Conservation (phyloP, 2,329 filamentous ascomycete species). For the Fusarium sublunatum region DNA sequence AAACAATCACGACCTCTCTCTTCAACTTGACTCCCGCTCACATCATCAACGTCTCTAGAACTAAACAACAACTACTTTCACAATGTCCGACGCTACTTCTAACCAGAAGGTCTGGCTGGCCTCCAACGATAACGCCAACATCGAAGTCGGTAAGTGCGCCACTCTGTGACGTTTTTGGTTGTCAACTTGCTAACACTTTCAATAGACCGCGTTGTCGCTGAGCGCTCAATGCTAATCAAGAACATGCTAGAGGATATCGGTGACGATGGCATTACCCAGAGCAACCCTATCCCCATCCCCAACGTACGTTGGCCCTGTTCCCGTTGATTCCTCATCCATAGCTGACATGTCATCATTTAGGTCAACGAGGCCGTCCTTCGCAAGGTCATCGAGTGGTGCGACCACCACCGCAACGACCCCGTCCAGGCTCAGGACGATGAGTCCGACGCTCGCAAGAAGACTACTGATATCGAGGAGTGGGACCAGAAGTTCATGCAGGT, state of each 20-base stretch:
- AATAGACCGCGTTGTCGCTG: slow-evolving; percentile 82
- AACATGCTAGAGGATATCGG: slow-evolving; percentile 97
- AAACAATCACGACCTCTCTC: slow-evolving; percentile 18
- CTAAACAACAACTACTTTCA: slow-evolving; percentile 30
- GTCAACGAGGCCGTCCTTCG: slow-evolving; percentile 93
- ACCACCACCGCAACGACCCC: slow-evolving; percentile 92
- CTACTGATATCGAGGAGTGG: slow-evolving; percentile 99
- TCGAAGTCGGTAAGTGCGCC: slow-evolving; percentile 59
- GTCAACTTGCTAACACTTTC: slow-evolving; percentile 28
- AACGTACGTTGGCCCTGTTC: slow-evolving; percentile 67
- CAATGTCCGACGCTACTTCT: slow-evolving; percentile 52
- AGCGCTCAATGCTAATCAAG: slow-evolving; percentile 95
- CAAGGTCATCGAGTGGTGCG: slow-evolving; percentile 99
- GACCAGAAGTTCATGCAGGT: slow-evolving; percentile 99
- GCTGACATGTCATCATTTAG: slow-evolving; percentile 53
- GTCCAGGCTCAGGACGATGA: slow-evolving; percentile 86
- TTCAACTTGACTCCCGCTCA: slow-evolving; percentile 10
- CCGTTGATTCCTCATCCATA: slow-evolving; percentile 11
- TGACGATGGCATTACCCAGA: slow-evolving; percentile 63
- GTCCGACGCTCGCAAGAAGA: slow-evolving; percentile 95
- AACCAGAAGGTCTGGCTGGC: slow-evolving; percentile 60
- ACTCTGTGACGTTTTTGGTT: slow-evolving; percentile 21
- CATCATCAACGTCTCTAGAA: slow-evolving; percentile 10
- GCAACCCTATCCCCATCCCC: slow-evolving; percentile 85
- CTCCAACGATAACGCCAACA: slow-evolving; percentile 63